These are phyloP conservation scores for Zoysia japonica DNA, from an alignment of 176 grass and related monocot genomes.

Conservation along the genomic window DNA sequence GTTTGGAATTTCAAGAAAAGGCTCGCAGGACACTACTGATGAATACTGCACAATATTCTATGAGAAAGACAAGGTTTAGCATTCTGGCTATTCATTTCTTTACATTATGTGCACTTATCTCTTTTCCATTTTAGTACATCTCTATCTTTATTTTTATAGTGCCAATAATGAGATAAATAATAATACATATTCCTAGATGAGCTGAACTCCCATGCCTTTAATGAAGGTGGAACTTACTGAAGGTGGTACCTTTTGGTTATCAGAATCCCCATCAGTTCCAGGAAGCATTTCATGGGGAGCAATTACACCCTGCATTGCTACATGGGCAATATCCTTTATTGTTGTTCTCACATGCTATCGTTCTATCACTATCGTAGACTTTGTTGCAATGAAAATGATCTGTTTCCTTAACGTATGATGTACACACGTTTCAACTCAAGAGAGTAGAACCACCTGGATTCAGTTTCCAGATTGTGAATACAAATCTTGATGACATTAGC, in stretches of 20 bases:
- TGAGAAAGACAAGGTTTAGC: constrained; percentile 87
- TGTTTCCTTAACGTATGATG: constrained; percentile 77
- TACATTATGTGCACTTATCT: not conserved
- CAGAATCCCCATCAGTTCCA: constrained; percentile 91
- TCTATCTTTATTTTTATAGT: constrained; percentile 17
- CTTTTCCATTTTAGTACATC: not conserved
- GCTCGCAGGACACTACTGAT: constrained; percentile 81
- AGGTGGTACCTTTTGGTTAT: constrained; percentile 99
- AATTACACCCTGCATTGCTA: constrained; percentile 79
- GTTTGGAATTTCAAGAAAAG: constrained; percentile 99
- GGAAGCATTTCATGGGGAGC: constrained; percentile 96
- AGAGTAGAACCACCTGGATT: constrained; percentile 90
- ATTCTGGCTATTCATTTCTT: constrained; percentile 16
- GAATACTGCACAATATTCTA: constrained; percentile 99
- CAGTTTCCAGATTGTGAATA: constrained; percentile 98
- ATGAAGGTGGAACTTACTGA: constrained; percentile 95
- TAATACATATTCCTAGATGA: constrained; percentile 37
- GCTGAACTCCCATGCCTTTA: constrained; percentile 38
- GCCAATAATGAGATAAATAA: constrained; percentile 31
- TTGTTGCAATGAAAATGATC: constrained; percentile 11
- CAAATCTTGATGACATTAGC: constrained; percentile 86
- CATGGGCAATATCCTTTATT: constrained; percentile 98
- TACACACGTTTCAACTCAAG: constrained; percentile 99
- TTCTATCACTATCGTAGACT: constrained; percentile 12
- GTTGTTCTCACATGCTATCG: not conserved